These are phyloP conservation scores for Cladobotryum protrusum DNA, from an alignment of 2,329 filamentous ascomycete species.

Conservation along the genomic window DNA sequence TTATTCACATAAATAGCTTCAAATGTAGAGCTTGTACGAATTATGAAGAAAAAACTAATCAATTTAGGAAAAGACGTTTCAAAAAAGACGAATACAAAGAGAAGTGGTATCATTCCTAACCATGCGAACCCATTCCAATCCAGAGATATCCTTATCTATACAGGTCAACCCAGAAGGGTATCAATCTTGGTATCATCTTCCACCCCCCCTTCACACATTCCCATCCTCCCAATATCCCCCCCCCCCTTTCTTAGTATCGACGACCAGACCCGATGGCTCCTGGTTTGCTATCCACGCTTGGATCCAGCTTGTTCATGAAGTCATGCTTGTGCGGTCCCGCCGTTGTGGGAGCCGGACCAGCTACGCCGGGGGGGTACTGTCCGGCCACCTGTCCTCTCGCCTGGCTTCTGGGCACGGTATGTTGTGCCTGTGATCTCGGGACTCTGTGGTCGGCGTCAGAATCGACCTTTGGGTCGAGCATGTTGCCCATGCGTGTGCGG, in stretches of 20 bases:
- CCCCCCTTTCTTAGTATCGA: too few relatives aligned
- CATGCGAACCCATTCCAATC: too few relatives aligned
- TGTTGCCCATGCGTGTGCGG: slow-evolving; percentile 35
- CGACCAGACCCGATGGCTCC: background rate
- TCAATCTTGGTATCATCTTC: too few relatives aligned
- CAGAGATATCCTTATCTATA: too few relatives aligned
- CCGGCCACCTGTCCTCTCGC: background rate
- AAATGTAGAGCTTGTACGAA: too few relatives aligned
- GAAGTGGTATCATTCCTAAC: background rate
- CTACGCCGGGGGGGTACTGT: background rate
- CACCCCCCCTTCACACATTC: too few relatives aligned
- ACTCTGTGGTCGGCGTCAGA: slow-evolving; percentile 16
- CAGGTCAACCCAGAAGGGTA: too few relatives aligned
- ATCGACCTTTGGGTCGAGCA: slow-evolving; percentile 41
- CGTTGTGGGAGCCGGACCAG: slow-evolving; percentile 12
- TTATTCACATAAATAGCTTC: too few relatives aligned
- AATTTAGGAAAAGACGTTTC: too few relatives aligned
- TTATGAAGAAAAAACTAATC: too few relatives aligned
- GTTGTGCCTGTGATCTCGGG: background rate
- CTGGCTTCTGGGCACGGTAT: background rate
- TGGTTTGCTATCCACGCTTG: slow-evolving; percentile 7
- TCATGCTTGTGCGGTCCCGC: slow-evolving; percentile 13
- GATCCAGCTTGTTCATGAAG: slow-evolving; percentile 14
- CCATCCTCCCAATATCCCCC: too few relatives aligned
- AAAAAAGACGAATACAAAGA: background rate